These are phyloP conservation scores for Backusella psychrophila DNA, from an alignment of 192 early-diverging fungal species.

Conservation along the genomic window DNA sequence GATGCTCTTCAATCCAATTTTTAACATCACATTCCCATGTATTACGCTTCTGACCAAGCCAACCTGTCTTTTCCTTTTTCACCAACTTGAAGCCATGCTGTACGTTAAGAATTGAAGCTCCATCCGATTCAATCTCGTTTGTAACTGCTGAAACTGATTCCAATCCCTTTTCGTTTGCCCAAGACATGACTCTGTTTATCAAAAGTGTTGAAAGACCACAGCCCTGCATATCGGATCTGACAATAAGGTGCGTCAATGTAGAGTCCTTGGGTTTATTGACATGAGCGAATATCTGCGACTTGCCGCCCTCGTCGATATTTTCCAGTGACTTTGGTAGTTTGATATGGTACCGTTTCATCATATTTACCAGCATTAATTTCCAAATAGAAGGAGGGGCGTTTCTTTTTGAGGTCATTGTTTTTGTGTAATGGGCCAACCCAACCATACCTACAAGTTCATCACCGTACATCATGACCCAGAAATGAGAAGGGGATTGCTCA, in stretches of 20 bases:
- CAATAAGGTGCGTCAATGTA: conserved; percentile 13
- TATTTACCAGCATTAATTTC: conserved; percentile 1
- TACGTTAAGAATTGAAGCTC: conserved; percentile 19
- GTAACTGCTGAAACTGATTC: conserved; percentile 19
- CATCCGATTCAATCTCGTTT: conserved; percentile 26
- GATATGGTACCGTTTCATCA: conserved; percentile 13
- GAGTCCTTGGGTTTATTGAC: conserved; percentile 5
- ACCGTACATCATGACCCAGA: conserved; percentile 33
- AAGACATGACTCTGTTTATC: conserved; percentile 25
- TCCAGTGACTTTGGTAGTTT: conserved; percentile 1
- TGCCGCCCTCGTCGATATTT: neutral
- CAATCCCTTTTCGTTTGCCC: conserved; percentile 25
- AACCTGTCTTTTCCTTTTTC: conserved; percentile 13
- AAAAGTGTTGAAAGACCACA: conserved; percentile 32
- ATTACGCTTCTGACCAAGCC: conserved; percentile 24
- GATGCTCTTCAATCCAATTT: conserved; percentile 18
- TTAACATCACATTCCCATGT: conserved; percentile 22
- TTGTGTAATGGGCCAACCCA: conserved; percentile 24
- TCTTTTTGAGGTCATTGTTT: conserved; percentile 12
- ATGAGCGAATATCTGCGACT: neutral
- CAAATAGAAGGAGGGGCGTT: neutral
- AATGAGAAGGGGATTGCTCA: conserved; percentile 23
- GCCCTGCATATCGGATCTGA: conserved; percentile 20
- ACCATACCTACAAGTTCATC: conserved; percentile 26
- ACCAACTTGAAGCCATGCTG: conserved; percentile 28